These are phyloP conservation scores for Breviolum minutum DNA, from an alignment of 73 alveolate species.

Conservation along the genomic window DNA sequence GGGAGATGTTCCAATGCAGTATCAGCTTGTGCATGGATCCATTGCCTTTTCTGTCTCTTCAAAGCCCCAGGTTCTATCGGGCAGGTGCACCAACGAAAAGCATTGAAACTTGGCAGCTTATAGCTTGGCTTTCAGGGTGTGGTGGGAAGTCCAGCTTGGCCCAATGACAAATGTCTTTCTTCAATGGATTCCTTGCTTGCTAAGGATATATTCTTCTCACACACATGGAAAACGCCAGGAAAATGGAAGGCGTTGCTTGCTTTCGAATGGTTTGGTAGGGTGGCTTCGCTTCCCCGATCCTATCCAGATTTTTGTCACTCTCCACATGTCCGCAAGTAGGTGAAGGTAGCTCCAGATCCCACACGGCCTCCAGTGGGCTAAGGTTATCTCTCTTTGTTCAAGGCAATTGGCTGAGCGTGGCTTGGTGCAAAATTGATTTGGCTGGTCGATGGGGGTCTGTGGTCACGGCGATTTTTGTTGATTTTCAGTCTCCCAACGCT, in stretches of 20 bases:
- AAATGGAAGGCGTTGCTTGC: neutral
- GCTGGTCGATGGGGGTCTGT: neutral
- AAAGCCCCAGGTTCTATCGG: neutral
- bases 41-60: too few species aligned
- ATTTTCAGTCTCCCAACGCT: neutral
- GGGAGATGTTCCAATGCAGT: neutral
- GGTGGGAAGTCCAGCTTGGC: too few species aligned
- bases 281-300: too few species aligned
- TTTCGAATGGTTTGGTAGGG: neutral
- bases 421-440: neutral
- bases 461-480: neutral
- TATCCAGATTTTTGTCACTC: too few species aligned
- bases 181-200: neutral
- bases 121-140: too few species aligned
- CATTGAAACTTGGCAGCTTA: neutral
- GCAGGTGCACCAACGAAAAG: neutral
- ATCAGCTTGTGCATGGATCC: too few species aligned
- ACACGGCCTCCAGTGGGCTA: neutral
- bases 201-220: constrained; percentile 29
- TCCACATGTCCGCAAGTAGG: too few species aligned
- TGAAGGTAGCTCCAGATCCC: too few species aligned
- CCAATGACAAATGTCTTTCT: too few species aligned
- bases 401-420: constrained; percentile 1
- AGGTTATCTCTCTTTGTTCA: neutral
- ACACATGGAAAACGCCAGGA: neutral